A percentile compares a stretch with the other conserved stretches of the same genome.
These are phyloP conservation scores for Olyra latifolia DNA, from an alignment of 176 grass and related monocot genomes.

Conservation along the genomic window DNA sequence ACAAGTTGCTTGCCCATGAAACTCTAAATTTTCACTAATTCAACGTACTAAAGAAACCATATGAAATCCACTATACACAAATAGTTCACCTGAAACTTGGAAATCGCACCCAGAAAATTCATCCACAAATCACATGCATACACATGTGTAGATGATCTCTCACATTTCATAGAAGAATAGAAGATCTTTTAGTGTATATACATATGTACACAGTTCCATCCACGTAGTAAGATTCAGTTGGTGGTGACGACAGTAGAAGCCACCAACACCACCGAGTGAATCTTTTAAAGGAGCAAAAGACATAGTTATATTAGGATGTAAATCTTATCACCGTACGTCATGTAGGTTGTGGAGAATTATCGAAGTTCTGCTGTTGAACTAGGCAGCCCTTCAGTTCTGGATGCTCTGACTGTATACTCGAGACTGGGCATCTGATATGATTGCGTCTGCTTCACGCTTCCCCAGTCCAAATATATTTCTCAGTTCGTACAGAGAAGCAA, in stretches of 20 bases:
- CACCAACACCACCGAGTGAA: neutral
- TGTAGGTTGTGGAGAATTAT: neutral
- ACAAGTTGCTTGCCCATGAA: neutral
- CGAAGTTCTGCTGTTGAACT: neutral
- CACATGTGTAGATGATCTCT: neutral
- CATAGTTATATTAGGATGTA: neutral
- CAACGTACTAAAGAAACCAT: neutral
- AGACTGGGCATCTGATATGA: conserved; percentile 74
- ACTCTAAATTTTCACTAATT: neutral
- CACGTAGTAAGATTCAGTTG: neutral
- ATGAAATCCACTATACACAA: neutral
- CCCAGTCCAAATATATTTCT: conserved; percentile 95
- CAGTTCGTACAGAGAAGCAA: conserved; percentile 66
- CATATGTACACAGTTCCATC: neutral
- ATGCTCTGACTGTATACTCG: conserved; percentile 51
- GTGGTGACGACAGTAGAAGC: neutral
- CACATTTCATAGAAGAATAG: neutral
- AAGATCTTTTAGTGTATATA: neutral
- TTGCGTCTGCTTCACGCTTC: conserved; percentile 78
- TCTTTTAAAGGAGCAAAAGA: neutral
- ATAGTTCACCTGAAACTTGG: neutral
- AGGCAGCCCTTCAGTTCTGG: neutral
- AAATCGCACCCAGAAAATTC: neutral
- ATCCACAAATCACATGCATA: neutral
- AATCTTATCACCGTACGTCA: neutral